These are phyloP conservation scores for Diospyros kaki DNA, from an alignment of 148 eudicot genomes.

Conservation along the genomic window DNA sequence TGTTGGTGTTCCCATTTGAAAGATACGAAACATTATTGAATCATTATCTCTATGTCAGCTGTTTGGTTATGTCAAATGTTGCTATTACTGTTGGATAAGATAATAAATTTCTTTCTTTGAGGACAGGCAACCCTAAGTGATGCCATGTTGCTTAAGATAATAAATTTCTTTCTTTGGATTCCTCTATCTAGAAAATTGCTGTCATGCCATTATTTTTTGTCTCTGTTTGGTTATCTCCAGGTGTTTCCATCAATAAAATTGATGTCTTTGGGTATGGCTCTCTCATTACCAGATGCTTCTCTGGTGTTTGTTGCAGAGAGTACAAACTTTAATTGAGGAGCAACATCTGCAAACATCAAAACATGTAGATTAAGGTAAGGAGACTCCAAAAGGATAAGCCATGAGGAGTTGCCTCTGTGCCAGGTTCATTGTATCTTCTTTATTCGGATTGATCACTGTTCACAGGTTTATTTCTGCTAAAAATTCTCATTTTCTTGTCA, in stretches of 20 bases:
- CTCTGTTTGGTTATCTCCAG: slow-evolving; percentile 33
- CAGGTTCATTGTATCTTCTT: neutral
- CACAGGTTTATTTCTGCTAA: neutral
- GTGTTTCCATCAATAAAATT: slow-evolving; percentile 43
- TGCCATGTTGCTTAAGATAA: neutral
- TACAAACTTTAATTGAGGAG: slow-evolving; percentile 48
- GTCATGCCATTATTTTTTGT: neutral
- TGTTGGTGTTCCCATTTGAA: neutral
- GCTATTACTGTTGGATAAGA: neutral
- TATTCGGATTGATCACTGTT: neutral
- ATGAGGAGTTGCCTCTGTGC: neutral
- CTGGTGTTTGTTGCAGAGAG: slow-evolving; percentile 45
- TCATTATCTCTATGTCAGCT: slow-evolving; percentile 20
- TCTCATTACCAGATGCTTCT: neutral
- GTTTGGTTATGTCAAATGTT: slow-evolving; percentile 38
- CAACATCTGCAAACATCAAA: slow-evolving; percentile 36
- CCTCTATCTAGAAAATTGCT: neutral
- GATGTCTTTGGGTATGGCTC: slow-evolving; percentile 18
- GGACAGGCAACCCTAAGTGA: neutral
- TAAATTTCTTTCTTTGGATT: neutral
- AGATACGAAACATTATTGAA: neutral
- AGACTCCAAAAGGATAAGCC: neutral
- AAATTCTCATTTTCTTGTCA: neutral
- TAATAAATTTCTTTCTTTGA: too few species aligned
- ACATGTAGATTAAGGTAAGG: slow-evolving; percentile 31